Conservation (phyloP, 495 filamentous ascomycete genomes). For the Penicillium macrosclerotiorum region DNA sequence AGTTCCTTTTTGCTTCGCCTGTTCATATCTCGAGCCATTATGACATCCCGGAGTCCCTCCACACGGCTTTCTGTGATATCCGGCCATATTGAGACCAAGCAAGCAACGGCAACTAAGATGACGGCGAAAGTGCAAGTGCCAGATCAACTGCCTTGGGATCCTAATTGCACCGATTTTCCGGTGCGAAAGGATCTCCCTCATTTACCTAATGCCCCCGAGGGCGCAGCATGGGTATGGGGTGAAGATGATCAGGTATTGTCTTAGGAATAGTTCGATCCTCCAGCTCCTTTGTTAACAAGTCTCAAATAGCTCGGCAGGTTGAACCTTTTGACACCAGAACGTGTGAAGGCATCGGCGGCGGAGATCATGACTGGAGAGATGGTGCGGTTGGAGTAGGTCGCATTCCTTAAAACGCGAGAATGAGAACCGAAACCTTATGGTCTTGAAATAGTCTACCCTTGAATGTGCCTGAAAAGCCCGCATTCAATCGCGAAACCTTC, state of each 20-base stretch:
- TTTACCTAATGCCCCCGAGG: conserved; percentile 40
- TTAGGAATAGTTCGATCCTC: background rate
- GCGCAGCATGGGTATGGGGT: conserved; percentile 66
- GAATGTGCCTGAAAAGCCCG: conserved; percentile 47
- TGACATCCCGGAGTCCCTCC: conserved; percentile 8
- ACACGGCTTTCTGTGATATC: conserved; percentile 12
- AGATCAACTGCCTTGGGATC: conserved; percentile 51
- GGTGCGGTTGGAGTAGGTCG: conserved; percentile 43
- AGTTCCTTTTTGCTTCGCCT: background rate
- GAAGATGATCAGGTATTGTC: conserved; percentile 50
- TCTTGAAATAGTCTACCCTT: conserved; percentile 48
- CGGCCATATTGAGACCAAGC: background rate
- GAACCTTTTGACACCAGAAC: conserved; percentile 56
- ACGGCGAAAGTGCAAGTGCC: conserved; percentile 19
- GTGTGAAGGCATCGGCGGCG: conserved; percentile 47
- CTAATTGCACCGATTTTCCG: conserved; percentile 51
- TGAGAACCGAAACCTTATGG: background rate
- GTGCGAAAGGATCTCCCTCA: conserved; percentile 50
- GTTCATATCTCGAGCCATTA: background rate
- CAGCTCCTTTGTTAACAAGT: background rate
- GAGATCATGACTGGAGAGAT: conserved; percentile 57
- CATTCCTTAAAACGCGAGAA: conserved; percentile 12
- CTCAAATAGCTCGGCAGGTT: conserved; percentile 47
- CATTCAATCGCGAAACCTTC: conserved; percentile 51
- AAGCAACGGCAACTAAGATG: background rate